Percentiles rank a stretch among this genome's conserved stretches.
Conservation (phyloP, 1,139 yeast genomes). For the Protomyces macrosporus region DNA sequence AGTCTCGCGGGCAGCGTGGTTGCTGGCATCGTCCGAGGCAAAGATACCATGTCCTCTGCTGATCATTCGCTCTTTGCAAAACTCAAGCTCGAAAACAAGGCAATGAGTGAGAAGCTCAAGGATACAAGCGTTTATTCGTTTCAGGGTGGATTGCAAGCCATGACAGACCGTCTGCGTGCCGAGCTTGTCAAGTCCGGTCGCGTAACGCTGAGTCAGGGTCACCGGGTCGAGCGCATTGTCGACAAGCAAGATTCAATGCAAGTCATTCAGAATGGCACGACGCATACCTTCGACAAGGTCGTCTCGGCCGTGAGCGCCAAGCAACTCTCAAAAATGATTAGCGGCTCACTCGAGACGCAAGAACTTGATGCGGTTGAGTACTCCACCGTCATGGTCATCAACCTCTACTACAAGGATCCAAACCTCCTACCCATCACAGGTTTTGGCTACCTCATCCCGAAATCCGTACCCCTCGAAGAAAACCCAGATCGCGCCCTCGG, state of each 20-base stretch:
- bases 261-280: background rate
- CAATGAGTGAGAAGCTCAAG: conserved; percentile 19
- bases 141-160: conserved; percentile 29
- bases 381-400: conserved; percentile 56
- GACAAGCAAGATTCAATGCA: background rate
- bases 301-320: conserved; percentile 30
- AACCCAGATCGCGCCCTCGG: conserved; percentile 69
- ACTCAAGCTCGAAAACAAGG: conserved; percentile 19
- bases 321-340: conserved; percentile 21
- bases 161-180: conserved; percentile 23
- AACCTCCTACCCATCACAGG: conserved; percentile 44
- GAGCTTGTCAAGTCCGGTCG: background rate
- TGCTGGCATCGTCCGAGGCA: conserved; percentile 26
- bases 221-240: background rate
- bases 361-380: conserved; percentile 41
- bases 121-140: conserved; percentile 31
- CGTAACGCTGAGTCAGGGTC: background rate
- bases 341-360: conserved; percentile 3
- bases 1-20: conserved; percentile 29
- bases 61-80: conserved; percentile 16
- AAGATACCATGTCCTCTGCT: conserved; percentile 1
- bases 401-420: conserved; percentile 51
- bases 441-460: conserved; percentile 86
- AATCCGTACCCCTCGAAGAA: conserved; percentile 38
- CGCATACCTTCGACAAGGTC: conserved; percentile 23